phyloP scores from a whole-genome alignment of 257 asterid genomes.

The Paulownia fortunei region DNA sequence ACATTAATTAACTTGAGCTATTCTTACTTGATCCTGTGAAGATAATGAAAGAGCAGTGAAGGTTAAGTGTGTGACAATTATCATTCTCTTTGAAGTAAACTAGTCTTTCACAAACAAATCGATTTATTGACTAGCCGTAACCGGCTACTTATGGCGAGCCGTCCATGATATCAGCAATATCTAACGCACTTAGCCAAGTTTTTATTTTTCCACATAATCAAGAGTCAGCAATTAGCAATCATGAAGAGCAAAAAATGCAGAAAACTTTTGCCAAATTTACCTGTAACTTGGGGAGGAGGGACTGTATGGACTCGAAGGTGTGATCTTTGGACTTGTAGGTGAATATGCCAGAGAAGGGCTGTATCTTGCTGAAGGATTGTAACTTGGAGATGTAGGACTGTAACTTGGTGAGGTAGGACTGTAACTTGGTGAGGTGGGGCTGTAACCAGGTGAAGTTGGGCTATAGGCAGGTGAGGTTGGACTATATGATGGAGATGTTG shows the following conservation, averaged over 20 bases:
- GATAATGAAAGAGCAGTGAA: neutral
- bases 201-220: neutral
- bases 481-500: conserved; percentile 82
- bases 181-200: neutral
- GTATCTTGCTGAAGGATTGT: conserved; percentile 87
- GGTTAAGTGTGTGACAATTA: neutral
- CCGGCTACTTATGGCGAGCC: neutral
- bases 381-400: conserved; percentile 84
- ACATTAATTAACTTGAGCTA: conserved; percentile 9
- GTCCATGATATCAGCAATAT: neutral
- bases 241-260: conserved; percentile 1
- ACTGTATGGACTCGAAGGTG: conserved; percentile 93
- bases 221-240: conserved; percentile 5
- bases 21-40: neutral
- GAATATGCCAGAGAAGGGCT: conserved; percentile 96
- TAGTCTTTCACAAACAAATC: neutral
- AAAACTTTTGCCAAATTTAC: conserved; percentile 41
- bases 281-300: conserved; percentile 98
- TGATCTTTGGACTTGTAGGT: conserved; percentile 87
- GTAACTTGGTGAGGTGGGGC: conserved; percentile 91
- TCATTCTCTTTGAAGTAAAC: neutral
- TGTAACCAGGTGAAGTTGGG: conserved; percentile 83
- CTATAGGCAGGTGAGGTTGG: conserved; percentile 79
- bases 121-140: neutral
- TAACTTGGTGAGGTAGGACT: conserved; percentile 96